phyloP scores from a whole-genome alignment of 1,284 basidiomycete genomes.

The Cystobasidium pallidum region DNA sequence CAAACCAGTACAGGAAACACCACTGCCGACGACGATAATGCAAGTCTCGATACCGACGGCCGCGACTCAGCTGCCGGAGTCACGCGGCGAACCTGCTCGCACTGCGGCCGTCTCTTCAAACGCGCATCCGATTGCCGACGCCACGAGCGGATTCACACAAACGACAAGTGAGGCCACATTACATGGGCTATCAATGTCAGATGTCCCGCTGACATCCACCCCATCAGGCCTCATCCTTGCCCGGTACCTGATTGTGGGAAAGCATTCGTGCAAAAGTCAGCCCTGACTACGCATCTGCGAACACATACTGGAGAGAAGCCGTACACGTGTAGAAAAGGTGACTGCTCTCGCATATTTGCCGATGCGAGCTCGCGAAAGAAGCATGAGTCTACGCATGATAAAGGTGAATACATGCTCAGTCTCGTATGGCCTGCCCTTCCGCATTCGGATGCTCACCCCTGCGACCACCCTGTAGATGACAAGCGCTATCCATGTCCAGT shows the following conservation, averaged over 20 bases:
- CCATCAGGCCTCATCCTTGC: slow-evolving; percentile 14
- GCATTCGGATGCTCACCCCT: background rate
- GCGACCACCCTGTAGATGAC: background rate
- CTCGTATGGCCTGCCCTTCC: background rate
- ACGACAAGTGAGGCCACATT: slow-evolving; percentile 21
- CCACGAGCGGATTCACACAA: slow-evolving; percentile 29
- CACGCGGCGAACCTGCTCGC: slow-evolving; percentile 1
- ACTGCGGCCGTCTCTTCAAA: slow-evolving; percentile 23
- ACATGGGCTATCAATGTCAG: too few relatives aligned
- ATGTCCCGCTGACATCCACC: background rate
- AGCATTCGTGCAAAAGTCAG: slow-evolving; percentile 24
- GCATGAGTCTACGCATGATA: slow-evolving; percentile 23
- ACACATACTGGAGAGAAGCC: slow-evolving; percentile 29
- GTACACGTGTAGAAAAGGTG: slow-evolving; percentile 5
- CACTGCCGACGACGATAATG: slow-evolving; percentile 1
- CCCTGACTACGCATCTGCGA: slow-evolving; percentile 21
- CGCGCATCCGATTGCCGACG: slow-evolving; percentile 22
- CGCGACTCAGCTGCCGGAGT: slow-evolving; percentile 8
- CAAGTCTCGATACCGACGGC: slow-evolving; percentile 7
- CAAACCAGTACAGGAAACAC: background rate
- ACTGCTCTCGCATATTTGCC: slow-evolving; percentile 6
- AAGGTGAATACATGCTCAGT: background rate
- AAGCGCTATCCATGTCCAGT: slow-evolving; percentile 14
- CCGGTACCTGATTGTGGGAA: background rate
- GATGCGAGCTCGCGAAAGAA: slow-evolving; percentile 31